These are phyloP conservation scores for Aspergillus nidulans DNA, from an alignment of 495 filamentous ascomycete genomes.

Conservation along the genomic window DNA sequence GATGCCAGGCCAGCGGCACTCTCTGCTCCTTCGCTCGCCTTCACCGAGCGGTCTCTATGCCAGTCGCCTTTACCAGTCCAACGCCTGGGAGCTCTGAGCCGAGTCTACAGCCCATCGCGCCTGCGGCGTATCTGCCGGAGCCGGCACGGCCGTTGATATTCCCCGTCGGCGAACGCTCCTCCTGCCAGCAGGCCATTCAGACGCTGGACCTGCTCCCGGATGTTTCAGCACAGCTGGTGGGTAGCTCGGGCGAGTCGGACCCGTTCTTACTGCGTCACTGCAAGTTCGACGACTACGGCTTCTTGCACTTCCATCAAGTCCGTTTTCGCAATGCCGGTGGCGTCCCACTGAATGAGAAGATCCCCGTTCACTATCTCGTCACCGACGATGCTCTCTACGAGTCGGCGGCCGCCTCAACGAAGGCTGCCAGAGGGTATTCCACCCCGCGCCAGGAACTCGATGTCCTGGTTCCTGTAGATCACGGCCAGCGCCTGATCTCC, in stretches of 20 bases:
- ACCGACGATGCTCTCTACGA: slow-evolving; percentile 22
- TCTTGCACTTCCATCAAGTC: slow-evolving; percentile 31
- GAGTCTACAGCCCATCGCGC: slow-evolving; percentile 9
- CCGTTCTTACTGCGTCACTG: slow-evolving; percentile 37
- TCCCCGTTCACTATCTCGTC: slow-evolving; percentile 36
- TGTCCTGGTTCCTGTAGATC: slow-evolving; percentile 24
- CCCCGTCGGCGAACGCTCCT: slow-evolving; percentile 7
- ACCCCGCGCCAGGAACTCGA: slow-evolving; percentile 25
- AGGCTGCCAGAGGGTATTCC: background rate
- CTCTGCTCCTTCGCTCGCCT: slow-evolving; percentile 30
- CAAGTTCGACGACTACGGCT: slow-evolving; percentile 32
- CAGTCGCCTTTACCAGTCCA: background rate
- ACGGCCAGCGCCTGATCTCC: slow-evolving; percentile 25
- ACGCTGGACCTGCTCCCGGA: slow-evolving; percentile 32
- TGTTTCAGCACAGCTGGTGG: slow-evolving; percentile 31
- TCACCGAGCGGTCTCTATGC: slow-evolving; percentile 19
- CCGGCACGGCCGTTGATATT: slow-evolving; percentile 11
- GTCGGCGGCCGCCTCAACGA: slow-evolving; percentile 2
- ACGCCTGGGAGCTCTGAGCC: background rate
- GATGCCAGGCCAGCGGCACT: slow-evolving; percentile 25
- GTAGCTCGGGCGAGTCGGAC: slow-evolving; percentile 35
- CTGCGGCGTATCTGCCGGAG: slow-evolving; percentile 4
- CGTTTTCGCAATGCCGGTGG: slow-evolving; percentile 37
- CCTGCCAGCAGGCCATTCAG: slow-evolving; percentile 27
- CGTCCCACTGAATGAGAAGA: slow-evolving; percentile 28